phyloP scores from a whole-genome alignment of 208 protist genomes.

The Novymonas esmeraldas region DNA sequence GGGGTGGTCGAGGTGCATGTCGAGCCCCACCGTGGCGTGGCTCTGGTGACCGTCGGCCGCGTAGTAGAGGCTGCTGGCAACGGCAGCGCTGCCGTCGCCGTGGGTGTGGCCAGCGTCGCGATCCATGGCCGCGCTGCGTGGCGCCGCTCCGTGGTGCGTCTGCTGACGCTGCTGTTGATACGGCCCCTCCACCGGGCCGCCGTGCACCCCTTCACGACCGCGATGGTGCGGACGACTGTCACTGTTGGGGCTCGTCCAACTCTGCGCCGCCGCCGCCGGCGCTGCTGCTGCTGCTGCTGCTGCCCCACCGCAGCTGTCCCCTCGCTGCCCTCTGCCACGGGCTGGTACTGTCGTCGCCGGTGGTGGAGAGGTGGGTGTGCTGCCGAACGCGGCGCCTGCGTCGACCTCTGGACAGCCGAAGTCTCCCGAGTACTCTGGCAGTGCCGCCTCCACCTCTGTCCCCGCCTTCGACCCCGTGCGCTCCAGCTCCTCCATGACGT shows the following conservation, averaged over 20 bases:
- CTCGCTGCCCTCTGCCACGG: too few species aligned
- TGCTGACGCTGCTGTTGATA: too few species aligned
- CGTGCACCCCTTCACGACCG: too few species aligned
- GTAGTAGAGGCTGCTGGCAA: neutral
- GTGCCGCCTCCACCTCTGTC: neutral
- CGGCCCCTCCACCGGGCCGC: too few species aligned
- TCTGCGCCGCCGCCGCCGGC: too few species aligned
- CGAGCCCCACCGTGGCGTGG: neutral
- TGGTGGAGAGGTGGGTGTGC: too few species aligned
- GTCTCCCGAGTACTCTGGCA: neutral
- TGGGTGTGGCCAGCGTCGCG: neutral
- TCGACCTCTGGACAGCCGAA: neutral
- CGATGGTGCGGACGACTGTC: too few species aligned
- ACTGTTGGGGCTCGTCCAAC: too few species aligned
- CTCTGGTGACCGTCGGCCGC: neutral
- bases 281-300: neutral
- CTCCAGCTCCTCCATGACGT: constrained; percentile 30
- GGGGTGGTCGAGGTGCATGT: neutral
- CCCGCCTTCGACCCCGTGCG: constrained; percentile 10
- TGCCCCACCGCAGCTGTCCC: neutral
- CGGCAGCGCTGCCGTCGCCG: neutral
- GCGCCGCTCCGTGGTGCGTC: too few species aligned
- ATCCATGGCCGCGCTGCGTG: neutral
- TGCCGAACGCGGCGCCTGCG: too few species aligned
- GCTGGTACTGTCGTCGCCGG: too few species aligned